Base-by-base conservation (phyloP, 345 rosid species). In the Eucalyptus regnans region DNA sequence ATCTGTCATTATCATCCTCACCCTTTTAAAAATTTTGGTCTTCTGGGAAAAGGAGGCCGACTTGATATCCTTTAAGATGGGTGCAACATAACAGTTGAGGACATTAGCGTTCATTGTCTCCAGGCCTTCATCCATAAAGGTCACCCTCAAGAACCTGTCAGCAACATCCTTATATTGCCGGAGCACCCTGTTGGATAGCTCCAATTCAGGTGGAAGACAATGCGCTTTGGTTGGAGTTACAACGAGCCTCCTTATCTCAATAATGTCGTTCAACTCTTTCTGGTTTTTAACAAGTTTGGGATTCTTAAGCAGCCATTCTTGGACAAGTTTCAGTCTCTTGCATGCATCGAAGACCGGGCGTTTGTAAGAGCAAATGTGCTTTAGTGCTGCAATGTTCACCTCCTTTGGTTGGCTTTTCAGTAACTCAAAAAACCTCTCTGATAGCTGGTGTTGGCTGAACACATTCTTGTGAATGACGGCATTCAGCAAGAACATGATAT, bases 91-190 rank as follows among this genome's bases (percentile, higher is more conserved):
- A 33, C 18, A 71, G 81, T 89, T 93, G 37, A 97, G 96, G 85
- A 94, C 94, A 91, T 91, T 90, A 33, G 95, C 87, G 51, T 96
- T 96, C 87, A 97, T 92, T 7, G 91, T 95, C 91, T 94, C 96
- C 94, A 95, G 88, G 89, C 98, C 95, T 92, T 97, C 98, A 66
- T 97, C 99, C 97, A 94, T 96, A 90, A 97, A 97, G 87, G 99
- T 95, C 50, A 97, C 98, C 66, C 99, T 95, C 86, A 97, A 50
- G 92, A 97, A 96, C 48, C 96, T 92, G 68, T 97, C 97, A n/a
- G 95, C 92, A 50, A 94, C 92, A 58, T 92, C 92, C 86, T 87
- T 95, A 89, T 96, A 97, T 83, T 92, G 94, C 93, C 99, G 93
- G 86, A 97, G 93, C 85, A 96, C 97, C 92, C 99, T 94, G 89